A percentile compares a stretch with the other conserved stretches of the same genome.
These are phyloP conservation scores for Metschnikowia sp. DNA, from an alignment of 805 yeast genomes.

Conservation along the genomic window DNA sequence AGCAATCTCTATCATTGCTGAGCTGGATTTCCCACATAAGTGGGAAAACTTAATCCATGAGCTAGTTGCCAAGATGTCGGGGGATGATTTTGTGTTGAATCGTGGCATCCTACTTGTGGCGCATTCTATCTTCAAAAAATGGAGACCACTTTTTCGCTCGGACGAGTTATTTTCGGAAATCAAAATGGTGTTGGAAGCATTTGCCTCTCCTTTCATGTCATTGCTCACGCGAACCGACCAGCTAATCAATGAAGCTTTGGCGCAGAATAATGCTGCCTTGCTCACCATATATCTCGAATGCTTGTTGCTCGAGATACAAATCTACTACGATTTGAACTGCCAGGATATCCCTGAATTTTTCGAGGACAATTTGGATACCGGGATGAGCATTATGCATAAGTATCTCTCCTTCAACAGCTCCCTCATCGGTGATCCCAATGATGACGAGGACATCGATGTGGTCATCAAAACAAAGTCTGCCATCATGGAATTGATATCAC, in stretches of 20 bases:
- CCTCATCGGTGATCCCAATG: conserved; percentile 50
- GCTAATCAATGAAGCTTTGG: conserved; percentile 47
- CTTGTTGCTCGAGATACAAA: conserved; percentile 65
- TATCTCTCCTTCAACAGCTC: conserved; percentile 63
- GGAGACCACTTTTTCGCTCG: conserved; percentile 93
- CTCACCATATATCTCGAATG: conserved; percentile 64
- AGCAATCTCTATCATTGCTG: conserved; percentile 88
- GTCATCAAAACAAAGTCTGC: conserved; percentile 73
- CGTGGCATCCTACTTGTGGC: conserved; percentile 89
- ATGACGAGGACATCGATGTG: conserved; percentile 63
- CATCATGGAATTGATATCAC: conserved; percentile 77
- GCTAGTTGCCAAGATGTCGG: conserved; percentile 61
- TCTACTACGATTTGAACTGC: conserved; percentile 91
- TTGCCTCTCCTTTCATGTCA: conserved; percentile 74
- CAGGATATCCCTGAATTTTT: conserved; percentile 98
- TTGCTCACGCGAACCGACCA: conserved; percentile 66
- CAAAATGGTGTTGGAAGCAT: conserved; percentile 78
- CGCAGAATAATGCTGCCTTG: conserved; percentile 43
- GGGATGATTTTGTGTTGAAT: conserved; percentile 66
- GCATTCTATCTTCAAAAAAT: conserved; percentile 91
- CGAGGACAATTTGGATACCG: conserved; percentile 77
- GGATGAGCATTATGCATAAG: conserved; percentile 80
- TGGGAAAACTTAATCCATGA: conserved; percentile 82
- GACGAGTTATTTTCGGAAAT: conserved; percentile 88
- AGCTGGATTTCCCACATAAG: conserved; percentile 87